phyloP scores from a whole-genome alignment of 192 early-diverging fungal genomes.

The Coemansia sp. region DNA sequence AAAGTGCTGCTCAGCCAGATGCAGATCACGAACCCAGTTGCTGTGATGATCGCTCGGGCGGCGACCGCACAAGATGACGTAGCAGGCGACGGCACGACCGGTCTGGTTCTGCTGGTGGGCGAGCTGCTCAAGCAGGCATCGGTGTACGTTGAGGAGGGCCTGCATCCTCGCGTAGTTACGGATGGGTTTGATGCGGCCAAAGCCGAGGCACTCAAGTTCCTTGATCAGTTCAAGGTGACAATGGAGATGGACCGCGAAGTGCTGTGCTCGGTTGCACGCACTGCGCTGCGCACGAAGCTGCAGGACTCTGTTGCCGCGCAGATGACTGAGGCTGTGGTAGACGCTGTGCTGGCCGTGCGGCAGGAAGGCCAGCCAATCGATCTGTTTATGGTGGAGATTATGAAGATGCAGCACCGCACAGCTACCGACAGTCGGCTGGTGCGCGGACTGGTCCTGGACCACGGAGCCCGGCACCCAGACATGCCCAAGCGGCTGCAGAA shows the following conservation, averaged over 20 bases:
- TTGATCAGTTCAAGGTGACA: slow-evolving; percentile 81
- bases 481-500: slow-evolving; percentile 95
- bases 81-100: slow-evolving; percentile 98
- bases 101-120: slow-evolving; percentile 93
- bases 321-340: slow-evolving; percentile 94
- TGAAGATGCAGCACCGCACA: slow-evolving; percentile 99
- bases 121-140: slow-evolving; percentile 97
- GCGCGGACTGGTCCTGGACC: slow-evolving; percentile 95
- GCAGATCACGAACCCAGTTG: slow-evolving; percentile 99
- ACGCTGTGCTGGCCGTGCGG: slow-evolving; percentile 87
- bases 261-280: slow-evolving; percentile 87
- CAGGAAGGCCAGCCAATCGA: slow-evolving; percentile 86
- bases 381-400: slow-evolving; percentile 99
- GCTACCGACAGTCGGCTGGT: slow-evolving; percentile 96
- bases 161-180: slow-evolving; percentile 93
- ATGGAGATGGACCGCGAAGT: slow-evolving; percentile 86
- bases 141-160: slow-evolving; percentile 89
- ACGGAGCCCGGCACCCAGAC: slow-evolving; percentile 98
- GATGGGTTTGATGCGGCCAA: slow-evolving; percentile 98
- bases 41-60: slow-evolving; percentile 98
- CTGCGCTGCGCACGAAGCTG: slow-evolving; percentile 94
- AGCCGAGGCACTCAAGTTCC: slow-evolving; percentile 90
- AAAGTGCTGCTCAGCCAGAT: slow-evolving; percentile 98
- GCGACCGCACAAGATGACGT: slow-evolving; percentile 99
- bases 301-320: slow-evolving; percentile 84